Base-by-base conservation (phyloP, 441 rosid species). In the Eutrema salsugineum region DNA sequence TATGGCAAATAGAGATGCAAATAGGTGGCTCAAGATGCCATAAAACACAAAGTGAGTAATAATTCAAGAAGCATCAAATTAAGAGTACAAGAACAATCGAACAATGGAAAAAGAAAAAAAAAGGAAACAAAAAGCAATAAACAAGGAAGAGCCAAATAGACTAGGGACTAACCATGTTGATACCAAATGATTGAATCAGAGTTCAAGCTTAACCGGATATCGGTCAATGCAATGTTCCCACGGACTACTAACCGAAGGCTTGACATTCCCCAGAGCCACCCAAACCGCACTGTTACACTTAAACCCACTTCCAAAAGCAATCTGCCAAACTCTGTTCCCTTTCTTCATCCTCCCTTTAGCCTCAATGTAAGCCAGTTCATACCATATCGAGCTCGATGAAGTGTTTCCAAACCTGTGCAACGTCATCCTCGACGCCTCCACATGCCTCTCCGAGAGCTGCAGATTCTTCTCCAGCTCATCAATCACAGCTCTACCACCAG, bases 111-210 rank as follows among this genome's bases (percentile, higher is more conserved):
- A 36, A 15, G 8, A 12, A 19, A 2, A 55, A 16, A 6, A 2
- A 55, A 16, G 4, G 8, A 5, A 49, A 38, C 3, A 27, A 14
- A 44, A 11, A 12, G 27, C 40, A 56, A 36, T 55, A 43, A 38
- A 56, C 70, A 64, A 56, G 59, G 65, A 32, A 55, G 47, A 53
- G 76, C 43, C 46, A 28, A 51, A 57, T 24, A 63, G 47, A 63
- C 32, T 71, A 71, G 63, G 28, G 20, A 53, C 63, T 71, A 54
- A 43, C 76, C 55, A 63, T 42, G 12, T 28, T 4, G 16, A 39
- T 57, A 22, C 48, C 77, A 39, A 20, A 27, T 4, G 9, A 59
- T 58, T 30, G 47, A 69, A 73, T 75, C 81, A 89, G 50, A 10
- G 12, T 3, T 57, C 59, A 54, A 54, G 59, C 39, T 54, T 62